These are phyloP conservation scores for Haemoproteus tartakovskyi DNA, from an alignment of 169 alveolate species.

Conservation along the genomic window DNA sequence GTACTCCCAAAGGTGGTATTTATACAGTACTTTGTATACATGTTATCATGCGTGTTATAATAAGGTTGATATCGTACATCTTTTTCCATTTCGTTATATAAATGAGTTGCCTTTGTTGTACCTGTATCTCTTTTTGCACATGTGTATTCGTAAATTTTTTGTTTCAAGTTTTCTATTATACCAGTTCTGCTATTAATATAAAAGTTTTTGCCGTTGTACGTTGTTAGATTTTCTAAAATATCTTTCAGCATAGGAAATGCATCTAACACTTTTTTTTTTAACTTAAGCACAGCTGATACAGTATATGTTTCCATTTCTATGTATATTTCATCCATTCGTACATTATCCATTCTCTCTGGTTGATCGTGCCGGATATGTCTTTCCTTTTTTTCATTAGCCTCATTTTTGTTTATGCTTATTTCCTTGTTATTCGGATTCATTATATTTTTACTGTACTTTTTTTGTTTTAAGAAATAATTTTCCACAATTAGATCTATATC, in stretches of 20 bases:
- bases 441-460: neutral
- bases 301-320: conserved; percentile 65
- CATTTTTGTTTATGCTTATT: neutral
- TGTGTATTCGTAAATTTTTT: conserved; percentile 3
- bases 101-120: too few species aligned
- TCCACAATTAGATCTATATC: conserved; percentile 33
- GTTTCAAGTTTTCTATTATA: conserved; percentile 29
- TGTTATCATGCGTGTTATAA: too few species aligned
- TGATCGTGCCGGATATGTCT: too few species aligned
- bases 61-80: too few species aligned
- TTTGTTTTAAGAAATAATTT: conserved; percentile 1
- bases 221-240: neutral
- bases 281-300: conserved; percentile 20
- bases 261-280: conserved; percentile 13
- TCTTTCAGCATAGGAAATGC: conserved; percentile 43
- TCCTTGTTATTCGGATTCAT: neutral
- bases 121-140: neutral
- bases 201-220: conserved; percentile 2
- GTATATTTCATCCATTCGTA: conserved; percentile 1
- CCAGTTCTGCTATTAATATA: conserved; percentile 41
- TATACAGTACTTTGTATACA: too few species aligned
- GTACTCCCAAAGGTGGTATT: too few species aligned
- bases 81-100: too few species aligned
- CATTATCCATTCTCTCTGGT: too few species aligned
- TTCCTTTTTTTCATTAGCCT: neutral